These are phyloP conservation scores for Berberis thunbergii DNA, from an alignment of 164 flowering plant genomes.

Conservation along the genomic window DNA sequence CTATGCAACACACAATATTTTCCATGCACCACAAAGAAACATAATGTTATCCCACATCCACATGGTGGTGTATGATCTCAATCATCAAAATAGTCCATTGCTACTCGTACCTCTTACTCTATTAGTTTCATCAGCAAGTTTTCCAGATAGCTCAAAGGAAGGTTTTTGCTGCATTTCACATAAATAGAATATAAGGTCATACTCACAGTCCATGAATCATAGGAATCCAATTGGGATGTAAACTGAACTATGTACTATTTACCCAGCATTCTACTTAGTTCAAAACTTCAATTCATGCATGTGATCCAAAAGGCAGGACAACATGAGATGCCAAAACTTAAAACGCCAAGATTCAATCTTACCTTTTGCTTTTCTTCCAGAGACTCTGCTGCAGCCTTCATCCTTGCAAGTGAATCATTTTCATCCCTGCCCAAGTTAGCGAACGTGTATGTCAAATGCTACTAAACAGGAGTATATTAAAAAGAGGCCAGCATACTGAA, in stretches of 20 bases:
- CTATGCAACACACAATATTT: not conserved
- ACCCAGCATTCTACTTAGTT: not conserved
- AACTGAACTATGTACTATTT: not conserved
- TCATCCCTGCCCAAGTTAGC: slow-evolving; percentile 42
- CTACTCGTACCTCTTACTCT: slow-evolving; percentile 68
- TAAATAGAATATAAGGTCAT: not conserved
- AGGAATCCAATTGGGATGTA: not conserved
- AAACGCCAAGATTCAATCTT: not conserved
- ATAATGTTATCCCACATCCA: not conserved
- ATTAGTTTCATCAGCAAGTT: slow-evolving; percentile 96
- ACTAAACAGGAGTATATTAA: not conserved
- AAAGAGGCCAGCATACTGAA: not conserved
- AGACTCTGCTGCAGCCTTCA: slow-evolving; percentile 83
- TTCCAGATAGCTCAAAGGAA: slow-evolving; percentile 95
- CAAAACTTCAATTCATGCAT: not conserved
- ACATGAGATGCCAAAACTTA: not conserved
- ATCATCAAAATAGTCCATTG: not conserved
- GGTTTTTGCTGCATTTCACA: slow-evolving; percentile 72
- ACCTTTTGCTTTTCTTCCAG: slow-evolving; percentile 78
- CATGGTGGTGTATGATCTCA: not conserved
- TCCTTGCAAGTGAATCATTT: slow-evolving; percentile 60
- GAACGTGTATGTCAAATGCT: not conserved
- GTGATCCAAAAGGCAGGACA: not conserved
- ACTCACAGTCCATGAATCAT: not conserved
- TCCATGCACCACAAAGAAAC: not conserved